Base-by-base conservation (phyloP, 331 rosid genomes). In the Erythrophleum ivorense region DNA sequence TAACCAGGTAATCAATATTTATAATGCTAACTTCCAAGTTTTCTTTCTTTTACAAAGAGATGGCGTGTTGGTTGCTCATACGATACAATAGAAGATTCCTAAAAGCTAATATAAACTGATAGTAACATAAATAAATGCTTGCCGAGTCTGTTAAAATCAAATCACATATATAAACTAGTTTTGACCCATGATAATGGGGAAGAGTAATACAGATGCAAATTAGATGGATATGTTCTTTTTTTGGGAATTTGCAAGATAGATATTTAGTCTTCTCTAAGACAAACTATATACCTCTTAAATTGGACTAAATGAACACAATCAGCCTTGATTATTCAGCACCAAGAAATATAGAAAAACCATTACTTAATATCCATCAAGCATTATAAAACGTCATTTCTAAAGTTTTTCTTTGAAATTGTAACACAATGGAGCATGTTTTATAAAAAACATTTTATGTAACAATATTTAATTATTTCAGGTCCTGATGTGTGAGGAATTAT, bases 391-490 rank as follows among this genome's bases (percentile, higher is more conserved):
- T 1, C 29, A 24, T 24, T 24, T 24, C 29, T 24, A 24, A 5
- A 63, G 45, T 13, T 63, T 59, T 66, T 67, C 72, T 8, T 33
- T 40, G 31, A 40, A 33, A 18, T 40, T 40, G 3, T 9, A 43
- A 69, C 4, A 3, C n/a, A 31, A 49, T 29, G 67, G 31, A 24
- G 29, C 1, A 40, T 40, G 16, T 40, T 38, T 18, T 67, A 40
- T 3, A 8, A 67, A 67, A 33, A 67, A 8, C 7, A 18, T 14
- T 76, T 52, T 33, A 76, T 9, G 76, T 24, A 62, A 62, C 36
- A 57, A 13, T 24, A 34, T 71, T 31, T 76, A 55, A 71, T 54
- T 76, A 54, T 19, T 80, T 63, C 45, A 80, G 73, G 80, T 10
- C 49, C 68, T 54, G 19, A 55, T 3, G 76, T n/a, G 6, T 33